These are phyloP conservation scores for Diplotaxis tenuifolia DNA, from an alignment of 345 rosid genomes.

Conservation along the genomic window DNA sequence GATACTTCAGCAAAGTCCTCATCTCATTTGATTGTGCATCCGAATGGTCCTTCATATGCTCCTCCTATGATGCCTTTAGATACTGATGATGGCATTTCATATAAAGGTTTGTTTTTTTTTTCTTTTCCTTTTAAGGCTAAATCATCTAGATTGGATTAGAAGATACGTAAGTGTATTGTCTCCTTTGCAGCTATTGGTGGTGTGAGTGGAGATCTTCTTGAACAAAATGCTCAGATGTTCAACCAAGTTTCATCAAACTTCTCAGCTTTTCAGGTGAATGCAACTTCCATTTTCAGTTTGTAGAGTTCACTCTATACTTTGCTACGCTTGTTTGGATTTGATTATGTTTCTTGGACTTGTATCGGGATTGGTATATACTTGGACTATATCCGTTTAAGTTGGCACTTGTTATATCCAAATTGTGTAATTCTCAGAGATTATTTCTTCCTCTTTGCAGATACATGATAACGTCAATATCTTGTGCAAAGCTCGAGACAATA, in stretches of 20 bases:
- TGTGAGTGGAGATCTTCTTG: constrained; percentile 66
- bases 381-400: background rate
- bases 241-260: constrained; percentile 70
- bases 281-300: background rate
- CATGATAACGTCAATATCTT: constrained; percentile 62
- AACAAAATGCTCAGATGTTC: constrained; percentile 71
- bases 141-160: constrained; percentile 2
- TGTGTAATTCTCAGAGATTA: background rate
- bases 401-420: background rate
- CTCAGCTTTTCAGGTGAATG: constrained; percentile 61
- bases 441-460: constrained; percentile 46
- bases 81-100: constrained; percentile 72
- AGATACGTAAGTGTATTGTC: background rate
- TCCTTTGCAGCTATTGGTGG: constrained; percentile 69
- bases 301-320: background rate
- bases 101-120: constrained; percentile 55
- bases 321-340: background rate
- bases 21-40: constrained; percentile 57
- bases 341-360: background rate
- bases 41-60: constrained; percentile 66
- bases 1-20: constrained; percentile 68
- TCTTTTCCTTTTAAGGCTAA: background rate
- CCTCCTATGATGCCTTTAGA: constrained; percentile 62
- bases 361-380: background rate
- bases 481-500: constrained; percentile 65